These are phyloP conservation scores for Rhizopus stolonifer DNA, from an alignment of 371 early-diverging fungal genomes.

Conservation along the genomic window DNA sequence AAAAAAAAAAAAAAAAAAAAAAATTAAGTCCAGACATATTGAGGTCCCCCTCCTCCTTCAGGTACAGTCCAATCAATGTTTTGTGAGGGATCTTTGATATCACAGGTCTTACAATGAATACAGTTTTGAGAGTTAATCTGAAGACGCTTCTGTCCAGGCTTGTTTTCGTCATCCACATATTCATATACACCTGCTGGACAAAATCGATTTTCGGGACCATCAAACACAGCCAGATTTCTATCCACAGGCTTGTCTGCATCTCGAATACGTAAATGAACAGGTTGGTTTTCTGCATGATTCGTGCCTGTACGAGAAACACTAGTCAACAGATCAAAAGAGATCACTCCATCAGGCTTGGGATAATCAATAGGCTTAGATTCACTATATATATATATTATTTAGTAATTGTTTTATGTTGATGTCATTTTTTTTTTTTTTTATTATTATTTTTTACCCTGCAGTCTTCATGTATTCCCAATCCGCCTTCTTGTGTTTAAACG, in stretches of 20 bases:
- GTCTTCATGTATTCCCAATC: slow-evolving; percentile 82
- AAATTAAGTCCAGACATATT: slow-evolving; percentile 35
- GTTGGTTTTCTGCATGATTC: slow-evolving; percentile 95
- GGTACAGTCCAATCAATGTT: slow-evolving; percentile 99
- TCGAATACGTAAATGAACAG: slow-evolving; percentile 84
- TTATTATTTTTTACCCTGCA: slow-evolving; percentile 49
- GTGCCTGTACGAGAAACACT: slow-evolving; percentile 94
- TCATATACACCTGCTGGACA: slow-evolving; percentile 99
- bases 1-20: neutral
- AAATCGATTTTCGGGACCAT: slow-evolving; percentile 95
- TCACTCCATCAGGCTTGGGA: slow-evolving; percentile 95
- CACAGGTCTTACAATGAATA: slow-evolving; percentile 99
- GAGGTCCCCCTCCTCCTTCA: slow-evolving; percentile 95
- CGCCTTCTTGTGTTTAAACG: slow-evolving; percentile 85
- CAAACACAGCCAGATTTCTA: slow-evolving; percentile 82
- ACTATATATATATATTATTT: slow-evolving; percentile 7
- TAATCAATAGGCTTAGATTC: slow-evolving; percentile 89
- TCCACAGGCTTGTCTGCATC: slow-evolving; percentile 76
- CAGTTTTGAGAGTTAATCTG: slow-evolving; percentile 98
- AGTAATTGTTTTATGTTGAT: too few relatives aligned
- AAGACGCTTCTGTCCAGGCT: slow-evolving; percentile 86
- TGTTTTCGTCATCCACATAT: slow-evolving; percentile 90
- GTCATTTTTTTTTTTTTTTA: neutral
- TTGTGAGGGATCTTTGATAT: slow-evolving; percentile 98
- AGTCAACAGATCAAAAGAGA: slow-evolving; percentile 92